A percentile compares a stretch with the other conserved stretches of the same genome.
Conservation (phyloP, 495 filamentous ascomycete genomes). For the Hypoxylon trugodes region DNA sequence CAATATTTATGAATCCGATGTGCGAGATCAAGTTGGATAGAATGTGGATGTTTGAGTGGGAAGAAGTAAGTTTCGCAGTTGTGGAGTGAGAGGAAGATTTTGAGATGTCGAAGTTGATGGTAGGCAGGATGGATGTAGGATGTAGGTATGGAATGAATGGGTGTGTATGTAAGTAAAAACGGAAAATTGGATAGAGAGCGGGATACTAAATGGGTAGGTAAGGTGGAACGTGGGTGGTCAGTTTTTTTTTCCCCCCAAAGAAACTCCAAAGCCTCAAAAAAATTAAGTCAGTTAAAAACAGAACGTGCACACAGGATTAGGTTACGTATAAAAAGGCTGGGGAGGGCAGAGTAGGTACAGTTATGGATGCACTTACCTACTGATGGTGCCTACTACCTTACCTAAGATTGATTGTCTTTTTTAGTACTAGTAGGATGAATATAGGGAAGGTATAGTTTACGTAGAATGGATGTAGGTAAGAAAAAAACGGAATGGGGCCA, state of each 20-base stretch:
- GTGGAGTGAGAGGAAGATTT: slow-evolving; percentile 3
- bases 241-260: too few relatives aligned
- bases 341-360: too few relatives aligned
- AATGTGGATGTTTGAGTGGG: slow-evolving; percentile 14
- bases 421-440: too few relatives aligned
- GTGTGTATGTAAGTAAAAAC: slow-evolving; percentile 18
- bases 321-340: background rate
- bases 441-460: too few relatives aligned
- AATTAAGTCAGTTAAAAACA: slow-evolving; percentile 18
- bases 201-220: slow-evolving; percentile 23
- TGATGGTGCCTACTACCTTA: background rate
- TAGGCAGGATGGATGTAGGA: slow-evolving; percentile 15
- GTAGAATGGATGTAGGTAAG: background rate
- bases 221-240: slow-evolving; percentile 33
- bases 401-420: too few relatives aligned
- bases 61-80: slow-evolving; percentile 18
- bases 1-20: slow-evolving; percentile 5
- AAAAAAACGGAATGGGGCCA: slow-evolving; percentile 17
- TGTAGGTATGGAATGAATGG: slow-evolving; percentile 5
- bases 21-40: background rate
- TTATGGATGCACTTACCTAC: too few relatives aligned
- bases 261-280: background rate
- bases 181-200: slow-evolving; percentile 32
- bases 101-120: slow-evolving; percentile 25
- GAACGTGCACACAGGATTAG: background rate